Base-by-base conservation (phyloP, 164 flowering plant genomes). In the Sedum album region DNA sequence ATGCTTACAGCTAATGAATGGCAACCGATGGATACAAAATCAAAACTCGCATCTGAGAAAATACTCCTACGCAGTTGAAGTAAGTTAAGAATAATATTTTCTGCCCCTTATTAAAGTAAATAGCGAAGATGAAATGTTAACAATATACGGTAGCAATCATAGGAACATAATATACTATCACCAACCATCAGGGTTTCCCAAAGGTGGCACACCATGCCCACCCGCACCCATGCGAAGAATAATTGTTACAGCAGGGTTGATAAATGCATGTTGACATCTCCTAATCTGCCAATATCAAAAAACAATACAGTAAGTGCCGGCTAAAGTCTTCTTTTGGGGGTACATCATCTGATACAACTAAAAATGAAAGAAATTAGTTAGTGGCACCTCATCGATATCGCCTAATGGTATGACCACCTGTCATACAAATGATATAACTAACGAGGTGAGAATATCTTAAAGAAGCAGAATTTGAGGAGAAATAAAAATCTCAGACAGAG, bases 201-300 rank as follows among this genome's bases (percentile, higher is more conserved):
- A 76, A 49, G 97, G 99, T 67, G 99, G 99, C 38, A 92, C 97
- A 67, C 99, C 97, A 81, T 89, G 97, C 31, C 99, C 99, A 74
- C 99, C 99, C 73, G 94, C 91, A 80, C 99, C 99, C 86, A 82
- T 86, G 30, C 97, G 94, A 57, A 95, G 92, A 70, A 87, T 82
- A 65, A 95, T 88, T 49, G 97, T 88, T 68, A 95, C 84, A 48
- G 97, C 88, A 69, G 99, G 99, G 80, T 95, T 95, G 30, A 95
- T 92, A 35, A 92, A 75, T 71, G 99, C 99, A 83, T 92, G 99
- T 62, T 95, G 99, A 73, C 94, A 92, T 78, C 96, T 88, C 71
- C 78, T 80, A 68, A 95, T 90, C 99, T 89, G 84, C 46, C 70
- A 23, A 61, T 33, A 33, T 57, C 33, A 57, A 10, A 13, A 57